Conservation (phyloP, 2,329 filamentous ascomycete species). For the Nigrograna mackinnonii region DNA sequence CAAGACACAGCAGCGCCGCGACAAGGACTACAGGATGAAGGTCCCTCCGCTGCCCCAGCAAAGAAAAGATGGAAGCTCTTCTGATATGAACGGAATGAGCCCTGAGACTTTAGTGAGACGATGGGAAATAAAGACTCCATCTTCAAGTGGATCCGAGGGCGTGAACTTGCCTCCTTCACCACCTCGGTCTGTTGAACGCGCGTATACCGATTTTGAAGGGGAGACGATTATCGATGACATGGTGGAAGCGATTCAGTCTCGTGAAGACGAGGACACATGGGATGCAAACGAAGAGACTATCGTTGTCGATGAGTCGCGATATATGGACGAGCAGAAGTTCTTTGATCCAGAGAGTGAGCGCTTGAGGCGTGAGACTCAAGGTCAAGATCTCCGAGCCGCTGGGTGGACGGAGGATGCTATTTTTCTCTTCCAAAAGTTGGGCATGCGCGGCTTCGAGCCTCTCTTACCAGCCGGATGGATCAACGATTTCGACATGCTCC, state of each 20-base stretch:
- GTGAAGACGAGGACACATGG: slow-evolving; percentile 19
- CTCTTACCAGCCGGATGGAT: slow-evolving; percentile 57
- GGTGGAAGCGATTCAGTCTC: slow-evolving; percentile 7
- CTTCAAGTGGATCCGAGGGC: slow-evolving; percentile 8
- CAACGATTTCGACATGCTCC: slow-evolving; percentile 58
- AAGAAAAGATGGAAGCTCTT: slow-evolving; percentile 28
- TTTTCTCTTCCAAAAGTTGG: slow-evolving; percentile 56
- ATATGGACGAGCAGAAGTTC: slow-evolving; percentile 24
- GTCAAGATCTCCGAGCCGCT: slow-evolving; percentile 39
- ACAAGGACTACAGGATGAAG: slow-evolving; percentile 46
- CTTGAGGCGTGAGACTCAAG: slow-evolving; percentile 26
- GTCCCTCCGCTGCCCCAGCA: slow-evolving; percentile 25
- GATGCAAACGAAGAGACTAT: slow-evolving; percentile 42
- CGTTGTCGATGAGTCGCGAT: slow-evolving; percentile 35
- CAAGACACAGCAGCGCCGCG: slow-evolving; percentile 40
- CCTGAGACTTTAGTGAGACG: too few species aligned
- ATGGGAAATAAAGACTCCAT: slow-evolving; percentile 28
- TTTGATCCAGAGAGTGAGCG: slow-evolving; percentile 27
- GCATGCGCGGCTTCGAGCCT: slow-evolving; percentile 60
- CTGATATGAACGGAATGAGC: slow-evolving; percentile 31
- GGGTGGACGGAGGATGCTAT: slow-evolving; percentile 58
- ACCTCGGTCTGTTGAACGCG: slow-evolving; percentile 24
- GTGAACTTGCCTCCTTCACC: slow-evolving; percentile 34
- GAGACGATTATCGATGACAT: slow-evolving; percentile 29
- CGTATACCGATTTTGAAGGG: slow-evolving; percentile 31